Conservation (phyloP, 345 rosid species). For the Citrus inodora region DNA sequence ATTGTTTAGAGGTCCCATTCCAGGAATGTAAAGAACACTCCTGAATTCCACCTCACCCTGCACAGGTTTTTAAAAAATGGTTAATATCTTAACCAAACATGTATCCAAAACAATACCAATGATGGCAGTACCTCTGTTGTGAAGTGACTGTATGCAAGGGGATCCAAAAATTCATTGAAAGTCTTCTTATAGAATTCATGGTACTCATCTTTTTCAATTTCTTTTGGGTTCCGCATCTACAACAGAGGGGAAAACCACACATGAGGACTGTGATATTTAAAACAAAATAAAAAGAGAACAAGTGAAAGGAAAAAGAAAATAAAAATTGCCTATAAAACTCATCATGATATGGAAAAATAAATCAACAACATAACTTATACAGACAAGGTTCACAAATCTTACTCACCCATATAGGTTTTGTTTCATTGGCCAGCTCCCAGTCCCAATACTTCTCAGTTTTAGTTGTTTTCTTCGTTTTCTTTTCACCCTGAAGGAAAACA, state of each 20-base stretch:
- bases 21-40: constrained; percentile 89
- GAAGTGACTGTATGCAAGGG: constrained; percentile 81
- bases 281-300: background rate
- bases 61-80: constrained; percentile 7
- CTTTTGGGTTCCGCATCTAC: constrained; percentile 84
- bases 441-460: constrained; percentile 98
- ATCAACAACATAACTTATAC: background rate
- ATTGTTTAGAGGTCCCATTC: constrained; percentile 95
- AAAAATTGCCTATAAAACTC: background rate
- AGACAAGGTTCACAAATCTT: background rate
- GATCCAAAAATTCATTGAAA: constrained; percentile 89
- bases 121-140: constrained; percentile 66
- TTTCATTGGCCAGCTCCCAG: constrained; percentile 94
- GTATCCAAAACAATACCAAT: background rate
- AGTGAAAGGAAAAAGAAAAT: background rate
- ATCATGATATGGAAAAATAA: background rate
- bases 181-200: constrained; percentile 91
- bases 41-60: constrained; percentile 99
- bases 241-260: constrained; percentile 10
- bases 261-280: background rate
- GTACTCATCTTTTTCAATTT: constrained; percentile 79
- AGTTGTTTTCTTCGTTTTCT: constrained; percentile 73
- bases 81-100: constrained; percentile 7
- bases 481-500: constrained; percentile 56
- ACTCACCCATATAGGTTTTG: constrained; percentile 96